Conservation (phyloP, 148 eudicot species). For the Arbutus unedo region DNA sequence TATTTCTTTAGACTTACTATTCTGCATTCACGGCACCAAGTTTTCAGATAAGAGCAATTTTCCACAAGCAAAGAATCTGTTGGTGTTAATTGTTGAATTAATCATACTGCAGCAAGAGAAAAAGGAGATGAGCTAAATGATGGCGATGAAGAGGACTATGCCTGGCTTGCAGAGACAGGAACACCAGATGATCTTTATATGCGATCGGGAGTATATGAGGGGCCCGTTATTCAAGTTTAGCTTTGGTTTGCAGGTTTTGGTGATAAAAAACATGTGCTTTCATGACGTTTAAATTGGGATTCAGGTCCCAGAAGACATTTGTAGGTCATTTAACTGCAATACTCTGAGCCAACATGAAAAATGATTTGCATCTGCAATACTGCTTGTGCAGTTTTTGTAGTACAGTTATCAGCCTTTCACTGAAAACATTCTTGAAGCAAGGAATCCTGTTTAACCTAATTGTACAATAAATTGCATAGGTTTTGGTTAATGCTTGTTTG, state of each 20-base stretch:
- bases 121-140: conserved; percentile 25
- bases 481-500: neutral
- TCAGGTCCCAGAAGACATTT: conserved; percentile 3
- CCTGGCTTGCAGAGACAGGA: conserved; percentile 79
- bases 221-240: conserved; percentile 56
- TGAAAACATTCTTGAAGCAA: neutral
- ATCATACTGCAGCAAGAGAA: conserved; percentile 29
- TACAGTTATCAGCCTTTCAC: neutral
- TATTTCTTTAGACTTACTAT: neutral
- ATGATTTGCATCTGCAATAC: neutral
- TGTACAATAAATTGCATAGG: neutral
- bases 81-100: conserved; percentile 1
- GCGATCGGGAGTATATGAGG: conserved; percentile 57
- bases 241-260: neutral
- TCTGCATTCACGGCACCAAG: neutral
- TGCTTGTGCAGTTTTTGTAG: neutral
- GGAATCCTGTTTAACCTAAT: neutral
- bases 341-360: neutral
- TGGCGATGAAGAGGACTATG: conserved; percentile 63
- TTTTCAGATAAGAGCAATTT: neutral
- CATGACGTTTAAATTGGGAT: neutral
- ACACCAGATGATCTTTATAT: conserved; percentile 70
- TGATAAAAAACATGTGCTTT: neutral
- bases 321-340: neutral
- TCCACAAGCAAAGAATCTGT: neutral